Conservation (phyloP, 2,329 filamentous ascomycete species). For the Colletotrichum somersetense region DNA sequence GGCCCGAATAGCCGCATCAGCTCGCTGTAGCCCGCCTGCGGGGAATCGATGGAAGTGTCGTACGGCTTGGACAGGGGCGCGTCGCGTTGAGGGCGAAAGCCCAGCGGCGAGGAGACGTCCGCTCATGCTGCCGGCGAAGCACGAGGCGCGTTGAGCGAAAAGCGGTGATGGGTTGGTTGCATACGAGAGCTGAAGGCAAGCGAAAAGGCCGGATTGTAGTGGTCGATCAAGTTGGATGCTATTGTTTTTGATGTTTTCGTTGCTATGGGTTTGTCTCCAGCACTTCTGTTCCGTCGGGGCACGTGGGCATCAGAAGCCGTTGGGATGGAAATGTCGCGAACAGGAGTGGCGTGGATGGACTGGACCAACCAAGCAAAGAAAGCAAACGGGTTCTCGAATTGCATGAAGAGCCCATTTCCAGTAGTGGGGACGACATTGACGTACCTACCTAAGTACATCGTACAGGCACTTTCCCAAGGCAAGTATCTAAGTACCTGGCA, state of each 20-base stretch:
- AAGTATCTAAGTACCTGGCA: not conserved
- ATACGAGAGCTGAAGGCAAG: constrained; percentile 14
- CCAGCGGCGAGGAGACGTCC: constrained; percentile 82
- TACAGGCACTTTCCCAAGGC: not conserved
- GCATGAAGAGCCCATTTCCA: constrained; percentile 39
- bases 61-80: constrained; percentile 65
- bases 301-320: constrained; percentile 19
- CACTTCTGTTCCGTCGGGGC: constrained; percentile 17
- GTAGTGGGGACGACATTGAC: constrained; percentile 34
- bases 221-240: not conserved
- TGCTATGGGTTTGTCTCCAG: constrained; percentile 9
- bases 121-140: constrained; percentile 66
- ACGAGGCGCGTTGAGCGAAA: constrained; percentile 13
- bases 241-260: not conserved
- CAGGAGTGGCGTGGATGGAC: constrained; percentile 27
- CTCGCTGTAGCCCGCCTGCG: constrained; percentile 76
- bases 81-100: constrained; percentile 75
- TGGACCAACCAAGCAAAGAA: not conserved
- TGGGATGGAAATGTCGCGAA: constrained; percentile 20
- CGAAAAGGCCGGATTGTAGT: not conserved
- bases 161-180: constrained; percentile 21
- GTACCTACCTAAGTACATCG: not conserved
- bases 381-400: constrained; percentile 30
- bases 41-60: constrained; percentile 77
- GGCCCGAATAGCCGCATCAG: constrained; percentile 72